Base-by-base conservation (phyloP, 768 basidiomycete genomes). In the Omphalotus guepiniiformis region DNA sequence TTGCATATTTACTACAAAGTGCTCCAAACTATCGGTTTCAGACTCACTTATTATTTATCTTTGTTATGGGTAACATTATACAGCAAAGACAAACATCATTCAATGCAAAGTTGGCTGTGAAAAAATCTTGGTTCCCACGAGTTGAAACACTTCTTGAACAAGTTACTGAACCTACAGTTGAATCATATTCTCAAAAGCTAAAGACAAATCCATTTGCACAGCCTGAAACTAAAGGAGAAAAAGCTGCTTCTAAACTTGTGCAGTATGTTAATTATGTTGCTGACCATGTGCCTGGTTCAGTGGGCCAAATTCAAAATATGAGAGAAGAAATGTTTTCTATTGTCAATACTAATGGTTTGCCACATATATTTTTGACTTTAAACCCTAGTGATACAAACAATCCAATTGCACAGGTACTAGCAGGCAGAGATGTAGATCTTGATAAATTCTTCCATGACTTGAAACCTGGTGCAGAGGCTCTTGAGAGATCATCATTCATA, bases 311-410 rank as follows among this genome's bases (percentile, higher is more conserved):
- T 8, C 45, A 50, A 12, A 34, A 22, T 2, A 55, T 56, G 57
- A 45, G 49, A n/a, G 18, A 53, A 11, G 51, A 57, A 43, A 48
- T 56, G 9, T n/a, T 45, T 3, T 28, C 35, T 9, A 50, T 49
- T 26, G 48, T 57, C 11, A 41, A 40, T 12, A 36, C 41, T 32
- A 44, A 51, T 16, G 58, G 58, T 3, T 28, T 57, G 13, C 56
- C 55, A 0, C 41, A 53, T 47, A 29, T 55, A 4, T 59, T 57
- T 27, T n/a, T 41, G 1, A 59, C 58, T 3, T 26, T 59, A 3
- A 59, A 59, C 37, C 53, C 48, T 3, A 29, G 53, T 21, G 55
- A 59, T 15, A 38, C 49, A 12, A 30, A 53, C 21, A 57, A 59
- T 48, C 55, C 55, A 12, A 49, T 59, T 1, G 55, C 50, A 2